Conservation (phyloP, 306 rosid species). For the Vicia villosa region DNA sequence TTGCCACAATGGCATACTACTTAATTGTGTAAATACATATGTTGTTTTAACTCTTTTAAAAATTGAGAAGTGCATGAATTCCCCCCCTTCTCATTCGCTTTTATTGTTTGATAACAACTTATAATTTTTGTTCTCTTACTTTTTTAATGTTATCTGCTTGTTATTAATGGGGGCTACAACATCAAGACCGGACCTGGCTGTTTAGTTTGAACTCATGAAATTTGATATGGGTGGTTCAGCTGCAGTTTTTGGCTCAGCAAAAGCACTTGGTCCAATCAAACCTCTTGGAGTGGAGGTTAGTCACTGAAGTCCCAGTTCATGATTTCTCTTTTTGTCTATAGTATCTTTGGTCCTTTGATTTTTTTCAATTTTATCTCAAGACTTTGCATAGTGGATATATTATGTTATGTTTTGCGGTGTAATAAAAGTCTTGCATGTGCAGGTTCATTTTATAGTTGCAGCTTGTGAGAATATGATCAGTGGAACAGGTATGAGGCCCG, state of each 20-base stretch:
- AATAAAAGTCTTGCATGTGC: conserved; percentile 39
- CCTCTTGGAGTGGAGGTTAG: conserved; percentile 96
- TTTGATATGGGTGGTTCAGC: conserved; percentile 98
- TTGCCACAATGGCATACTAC: background rate
- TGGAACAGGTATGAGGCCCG: no score
- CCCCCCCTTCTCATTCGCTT: background rate
- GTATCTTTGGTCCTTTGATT: background rate
- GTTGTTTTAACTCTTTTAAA: conserved; percentile 1
- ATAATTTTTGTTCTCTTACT: background rate
- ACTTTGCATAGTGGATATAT: conserved; percentile 12
- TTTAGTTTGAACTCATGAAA: conserved; percentile 86
- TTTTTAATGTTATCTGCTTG: conserved; percentile 20
- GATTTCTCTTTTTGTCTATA: background rate
- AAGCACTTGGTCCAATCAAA: conserved; percentile 94
- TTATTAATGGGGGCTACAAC: conserved; percentile 95
- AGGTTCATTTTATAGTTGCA: conserved; percentile 98
- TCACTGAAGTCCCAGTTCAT: conserved; percentile 21
- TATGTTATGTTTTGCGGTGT: conserved; percentile 9
- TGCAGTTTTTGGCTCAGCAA: conserved; percentile 96
- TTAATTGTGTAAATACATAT: conserved; percentile 12
- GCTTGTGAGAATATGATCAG: no score
- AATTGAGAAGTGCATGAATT: background rate
- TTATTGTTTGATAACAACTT: background rate
- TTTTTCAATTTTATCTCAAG: conserved; percentile 8
- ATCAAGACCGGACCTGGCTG: conserved; percentile 99